A percentile compares a stretch with the other conserved stretches of the same genome.
Conservation (phyloP, 345 rosid genomes). For the Cardamine chenopodiifolia region DNA sequence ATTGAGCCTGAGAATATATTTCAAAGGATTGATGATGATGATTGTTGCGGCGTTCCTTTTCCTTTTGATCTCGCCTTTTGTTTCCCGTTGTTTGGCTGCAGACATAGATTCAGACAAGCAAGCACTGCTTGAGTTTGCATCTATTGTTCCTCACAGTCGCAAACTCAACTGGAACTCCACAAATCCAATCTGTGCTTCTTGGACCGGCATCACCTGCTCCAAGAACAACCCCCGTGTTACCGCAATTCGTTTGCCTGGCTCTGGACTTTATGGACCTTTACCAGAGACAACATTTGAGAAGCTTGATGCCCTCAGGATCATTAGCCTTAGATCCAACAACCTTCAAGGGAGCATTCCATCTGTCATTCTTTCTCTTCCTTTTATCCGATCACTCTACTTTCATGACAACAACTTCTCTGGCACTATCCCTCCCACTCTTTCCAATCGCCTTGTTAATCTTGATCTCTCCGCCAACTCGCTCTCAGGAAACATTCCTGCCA, state of each 20-base stretch:
- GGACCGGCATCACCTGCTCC: constrained; percentile 82
- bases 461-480: constrained; percentile 82
- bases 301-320: constrained; percentile 67
- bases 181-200: constrained; percentile 56
- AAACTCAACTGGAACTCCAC: constrained; percentile 77
- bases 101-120: constrained; percentile 64
- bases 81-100: constrained; percentile 42
- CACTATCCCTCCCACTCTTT: constrained; percentile 56
- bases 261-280: constrained; percentile 74
- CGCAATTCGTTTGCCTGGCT: constrained; percentile 78
- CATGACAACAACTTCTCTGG: constrained; percentile 87
- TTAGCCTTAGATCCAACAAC: constrained; percentile 78
- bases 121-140: constrained; percentile 78
- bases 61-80: constrained; percentile 44
- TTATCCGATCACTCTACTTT: constrained; percentile 63
- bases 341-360: constrained; percentile 73
- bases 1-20: constrained; percentile 18
- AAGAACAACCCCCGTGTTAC: constrained; percentile 56
- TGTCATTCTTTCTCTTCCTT: constrained; percentile 74
- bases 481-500: constrained; percentile 61
- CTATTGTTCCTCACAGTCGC: constrained; percentile 68
- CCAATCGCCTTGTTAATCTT: constrained; percentile 57
- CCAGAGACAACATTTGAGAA: constrained; percentile 76
- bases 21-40: constrained; percentile 48
- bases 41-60: constrained; percentile 43